These are phyloP conservation scores for Oryza glumipatula DNA, from an alignment of 176 grass and related monocot species.

Conservation along the genomic window DNA sequence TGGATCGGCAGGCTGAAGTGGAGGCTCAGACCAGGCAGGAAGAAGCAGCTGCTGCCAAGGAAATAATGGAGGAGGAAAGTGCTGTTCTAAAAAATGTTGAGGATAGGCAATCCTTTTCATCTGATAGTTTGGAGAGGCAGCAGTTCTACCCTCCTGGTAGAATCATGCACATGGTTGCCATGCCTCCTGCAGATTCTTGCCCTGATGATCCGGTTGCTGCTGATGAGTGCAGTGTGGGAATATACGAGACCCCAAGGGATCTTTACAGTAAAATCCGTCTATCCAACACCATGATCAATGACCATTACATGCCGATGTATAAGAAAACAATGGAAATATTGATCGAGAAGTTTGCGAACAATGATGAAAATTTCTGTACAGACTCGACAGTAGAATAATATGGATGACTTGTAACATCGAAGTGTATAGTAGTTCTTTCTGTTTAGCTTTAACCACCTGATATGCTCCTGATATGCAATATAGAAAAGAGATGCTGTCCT, in stretches of 20 bases:
- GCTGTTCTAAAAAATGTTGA: conserved; percentile 51
- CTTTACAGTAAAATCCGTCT: conserved; percentile 91
- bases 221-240: conserved; percentile 69
- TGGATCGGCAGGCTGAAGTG: conserved; percentile 58
- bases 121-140: conserved; percentile 60
- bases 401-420: conserved; percentile 43
- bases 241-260: conserved; percentile 80
- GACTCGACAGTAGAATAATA: conserved; percentile 46
- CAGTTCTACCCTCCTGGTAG: conserved; percentile 94
- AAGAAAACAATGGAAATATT: conserved; percentile 96
- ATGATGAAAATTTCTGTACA: conserved; percentile 64
- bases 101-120: conserved; percentile 60
- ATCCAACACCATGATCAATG: conserved; percentile 95
- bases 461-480: conserved; percentile 35
- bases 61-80: conserved; percentile 65
- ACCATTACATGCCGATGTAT: conserved; percentile 99
- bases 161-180: conserved; percentile 94
- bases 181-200: conserved; percentile 58
- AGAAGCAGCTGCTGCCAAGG: conserved; percentile 65
- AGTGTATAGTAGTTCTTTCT: conserved; percentile 38
- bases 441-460: conserved; percentile 34
- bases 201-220: conserved; percentile 37
- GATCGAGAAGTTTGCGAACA: conserved; percentile 87
- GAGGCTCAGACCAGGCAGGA: conserved; percentile 53
- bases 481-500: not conserved